These are phyloP conservation scores for Thelonectria rubi DNA, from an alignment of 2,329 filamentous ascomycete genomes.

Conservation along the genomic window DNA sequence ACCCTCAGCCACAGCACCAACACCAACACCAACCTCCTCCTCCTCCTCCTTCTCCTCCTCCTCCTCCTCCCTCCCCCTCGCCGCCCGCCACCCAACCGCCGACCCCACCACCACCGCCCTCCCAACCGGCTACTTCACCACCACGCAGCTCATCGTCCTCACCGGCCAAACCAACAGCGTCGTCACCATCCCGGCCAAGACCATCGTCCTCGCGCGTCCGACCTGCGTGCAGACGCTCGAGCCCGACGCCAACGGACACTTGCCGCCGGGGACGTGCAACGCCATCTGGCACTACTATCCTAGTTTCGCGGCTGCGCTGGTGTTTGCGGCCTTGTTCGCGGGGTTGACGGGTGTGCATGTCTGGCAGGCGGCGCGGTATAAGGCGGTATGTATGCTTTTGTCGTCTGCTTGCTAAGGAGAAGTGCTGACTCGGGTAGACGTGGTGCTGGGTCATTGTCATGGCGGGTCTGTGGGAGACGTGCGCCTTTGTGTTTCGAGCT, in stretches of 20 bases:
- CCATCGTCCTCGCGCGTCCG: constrained; percentile 44
- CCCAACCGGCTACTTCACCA: constrained; percentile 38
- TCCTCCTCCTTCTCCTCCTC: background rate
- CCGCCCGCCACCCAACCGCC: constrained; percentile 9
- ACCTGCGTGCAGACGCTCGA: constrained; percentile 49
- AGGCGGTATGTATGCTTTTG: constrained; percentile 37
- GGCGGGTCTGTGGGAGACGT: constrained; percentile 44
- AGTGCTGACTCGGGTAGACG: constrained; percentile 20
- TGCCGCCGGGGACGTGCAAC: constrained; percentile 44
- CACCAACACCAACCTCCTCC: constrained; percentile 9
- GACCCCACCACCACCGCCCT: constrained; percentile 17
- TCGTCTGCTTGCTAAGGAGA: constrained; percentile 1
- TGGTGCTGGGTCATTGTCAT: constrained; percentile 51
- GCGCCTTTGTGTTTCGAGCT: constrained; percentile 35
- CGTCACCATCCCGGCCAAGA: constrained; percentile 43
- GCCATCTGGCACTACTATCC: constrained; percentile 49
- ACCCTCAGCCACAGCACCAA: constrained; percentile 19
- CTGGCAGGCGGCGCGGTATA: constrained; percentile 34
- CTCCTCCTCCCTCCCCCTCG: background rate
- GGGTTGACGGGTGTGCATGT: constrained; percentile 28
- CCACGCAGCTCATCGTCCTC: constrained; percentile 41
- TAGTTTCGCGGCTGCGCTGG: constrained; percentile 43
- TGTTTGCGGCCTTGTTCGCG: constrained; percentile 43
- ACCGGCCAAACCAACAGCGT: constrained; percentile 30
- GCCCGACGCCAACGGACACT: constrained; percentile 47